Percentiles rank a stretch among this genome's conserved stretches.
Conservation (phyloP, 495 filamentous ascomycete genomes). For the Daldinia decipiens region DNA sequence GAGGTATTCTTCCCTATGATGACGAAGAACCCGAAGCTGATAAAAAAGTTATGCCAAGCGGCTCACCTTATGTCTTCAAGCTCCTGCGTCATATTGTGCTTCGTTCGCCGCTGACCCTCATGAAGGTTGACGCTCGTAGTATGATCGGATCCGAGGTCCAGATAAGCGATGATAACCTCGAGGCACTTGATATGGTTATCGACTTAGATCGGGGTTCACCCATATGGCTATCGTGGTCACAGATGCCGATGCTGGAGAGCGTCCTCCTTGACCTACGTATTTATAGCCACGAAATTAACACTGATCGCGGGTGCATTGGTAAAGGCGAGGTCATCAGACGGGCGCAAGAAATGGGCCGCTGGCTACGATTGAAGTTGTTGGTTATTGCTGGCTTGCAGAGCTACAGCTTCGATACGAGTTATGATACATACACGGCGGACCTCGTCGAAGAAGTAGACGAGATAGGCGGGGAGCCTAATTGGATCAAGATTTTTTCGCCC, state of each 20-base stretch:
- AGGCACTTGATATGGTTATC: slow-evolving; percentile 30
- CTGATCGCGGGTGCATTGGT: slow-evolving; percentile 34
- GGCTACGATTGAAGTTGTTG: slow-evolving; percentile 38
- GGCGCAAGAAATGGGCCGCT: slow-evolving; percentile 43
- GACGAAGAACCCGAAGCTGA: slow-evolving; percentile 19
- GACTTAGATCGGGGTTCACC: slow-evolving; percentile 41
- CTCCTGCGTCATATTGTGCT: slow-evolving; percentile 41
- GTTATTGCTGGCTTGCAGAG: slow-evolving; percentile 47
- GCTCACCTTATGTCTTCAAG: slow-evolving; percentile 18
- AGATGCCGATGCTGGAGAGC: slow-evolving; percentile 44
- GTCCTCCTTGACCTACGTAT: slow-evolving; percentile 46
- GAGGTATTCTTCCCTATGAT: slow-evolving; percentile 42
- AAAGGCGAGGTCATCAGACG: slow-evolving; percentile 33
- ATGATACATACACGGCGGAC: slow-evolving; percentile 20
- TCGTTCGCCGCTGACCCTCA: slow-evolving; percentile 36
- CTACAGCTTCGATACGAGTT: slow-evolving; percentile 37
- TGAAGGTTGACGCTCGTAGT: slow-evolving; percentile 27
- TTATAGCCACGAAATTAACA: slow-evolving; percentile 45
- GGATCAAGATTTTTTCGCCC: slow-evolving; percentile 43
- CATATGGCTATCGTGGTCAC: slow-evolving; percentile 46
- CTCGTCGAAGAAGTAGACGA: slow-evolving; percentile 33
- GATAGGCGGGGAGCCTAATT: slow-evolving; percentile 43
- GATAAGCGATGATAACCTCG: slow-evolving; percentile 6
- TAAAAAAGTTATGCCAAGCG: slow-evolving; percentile 12
- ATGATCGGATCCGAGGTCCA: slow-evolving; percentile 4